These are phyloP conservation scores for Paraphoma sp. DNA, from an alignment of 2,329 filamentous ascomycete species.

Conservation along the genomic window DNA sequence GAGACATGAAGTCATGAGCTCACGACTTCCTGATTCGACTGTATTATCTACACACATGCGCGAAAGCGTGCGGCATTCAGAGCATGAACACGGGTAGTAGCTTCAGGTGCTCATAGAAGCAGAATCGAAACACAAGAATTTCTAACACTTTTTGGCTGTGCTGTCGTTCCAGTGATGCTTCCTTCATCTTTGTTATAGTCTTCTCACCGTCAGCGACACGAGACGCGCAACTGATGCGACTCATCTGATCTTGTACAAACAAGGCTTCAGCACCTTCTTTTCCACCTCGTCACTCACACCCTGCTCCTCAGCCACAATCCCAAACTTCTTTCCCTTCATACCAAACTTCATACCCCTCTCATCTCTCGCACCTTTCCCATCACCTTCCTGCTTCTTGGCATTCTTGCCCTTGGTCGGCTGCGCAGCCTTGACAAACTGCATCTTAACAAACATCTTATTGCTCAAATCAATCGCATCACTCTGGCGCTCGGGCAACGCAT, in stretches of 20 bases:
- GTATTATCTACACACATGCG: constrained; percentile 14
- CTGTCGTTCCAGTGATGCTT: neutral
- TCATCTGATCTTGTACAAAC: constrained; percentile 90
- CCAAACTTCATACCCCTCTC: constrained; percentile 57
- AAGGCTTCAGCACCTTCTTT: constrained; percentile 84
- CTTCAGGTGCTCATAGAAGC: neutral
- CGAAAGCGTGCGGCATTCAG: constrained; percentile 3
- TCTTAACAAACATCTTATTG: constrained; percentile 98
- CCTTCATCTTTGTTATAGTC: neutral
- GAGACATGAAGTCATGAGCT: constrained; percentile 13
- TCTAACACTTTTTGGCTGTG: neutral
- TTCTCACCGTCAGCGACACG: too few species aligned
- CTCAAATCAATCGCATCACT: constrained; percentile 74
- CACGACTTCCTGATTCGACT: constrained; percentile 12
- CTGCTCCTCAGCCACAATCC: constrained; percentile 14
- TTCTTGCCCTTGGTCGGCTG: constrained; percentile 79
- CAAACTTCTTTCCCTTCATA: constrained; percentile 42
- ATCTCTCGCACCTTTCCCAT: constrained; percentile 41
- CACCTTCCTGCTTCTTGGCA: constrained; percentile 49
- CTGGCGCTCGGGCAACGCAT: constrained; percentile 58
- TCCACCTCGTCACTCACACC: constrained; percentile 60
- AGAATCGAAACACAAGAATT: neutral
- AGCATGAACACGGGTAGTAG: neutral
- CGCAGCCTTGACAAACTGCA: constrained; percentile 90
- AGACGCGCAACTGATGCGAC: neutral